Conservation (phyloP, 1,284 basidiomycete genomes). For the Microbotryum lychnidis-dioicae region DNA sequence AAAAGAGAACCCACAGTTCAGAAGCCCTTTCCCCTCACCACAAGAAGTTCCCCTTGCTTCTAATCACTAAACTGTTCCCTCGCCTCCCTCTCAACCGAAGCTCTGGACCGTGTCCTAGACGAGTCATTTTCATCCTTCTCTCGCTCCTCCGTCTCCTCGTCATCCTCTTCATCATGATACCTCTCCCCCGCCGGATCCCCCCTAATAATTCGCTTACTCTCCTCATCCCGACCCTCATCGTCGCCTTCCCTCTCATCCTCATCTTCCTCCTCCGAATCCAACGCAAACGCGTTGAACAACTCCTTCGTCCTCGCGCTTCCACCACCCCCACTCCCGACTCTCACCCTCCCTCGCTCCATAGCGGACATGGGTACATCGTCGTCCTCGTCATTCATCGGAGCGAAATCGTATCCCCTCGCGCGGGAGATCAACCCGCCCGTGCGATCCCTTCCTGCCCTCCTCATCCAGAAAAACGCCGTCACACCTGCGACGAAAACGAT, state of each 20-base stretch:
- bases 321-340: conserved; percentile 14
- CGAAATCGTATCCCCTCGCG: conserved; percentile 38
- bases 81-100: no score
- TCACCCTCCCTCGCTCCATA: conserved; percentile 30
- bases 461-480: conserved; percentile 39
- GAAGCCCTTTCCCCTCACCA: no score
- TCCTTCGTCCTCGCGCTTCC: conserved; percentile 36
- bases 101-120: no score
- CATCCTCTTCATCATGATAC: no score
- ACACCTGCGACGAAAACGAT: conserved; percentile 39
- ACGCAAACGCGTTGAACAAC: conserved; percentile 42
- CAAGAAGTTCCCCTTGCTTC: no score
- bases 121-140: no score
- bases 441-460: conserved; percentile 26
- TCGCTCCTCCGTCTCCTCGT: no score
- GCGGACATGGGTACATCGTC: conserved; percentile 24
- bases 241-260: conserved; percentile 36
- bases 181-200: no score
- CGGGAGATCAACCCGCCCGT: conserved; percentile 9
- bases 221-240: not conserved
- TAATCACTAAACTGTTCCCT: no score
- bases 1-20: no score
- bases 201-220: no score
- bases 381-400: conserved; percentile 41
- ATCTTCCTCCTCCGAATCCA: conserved; percentile 36